Percentiles rank a stretch among this genome's conserved stretches.
These are phyloP conservation scores for Solanum sitiens DNA, from an alignment of 257 asterid genomes.

Conservation along the genomic window DNA sequence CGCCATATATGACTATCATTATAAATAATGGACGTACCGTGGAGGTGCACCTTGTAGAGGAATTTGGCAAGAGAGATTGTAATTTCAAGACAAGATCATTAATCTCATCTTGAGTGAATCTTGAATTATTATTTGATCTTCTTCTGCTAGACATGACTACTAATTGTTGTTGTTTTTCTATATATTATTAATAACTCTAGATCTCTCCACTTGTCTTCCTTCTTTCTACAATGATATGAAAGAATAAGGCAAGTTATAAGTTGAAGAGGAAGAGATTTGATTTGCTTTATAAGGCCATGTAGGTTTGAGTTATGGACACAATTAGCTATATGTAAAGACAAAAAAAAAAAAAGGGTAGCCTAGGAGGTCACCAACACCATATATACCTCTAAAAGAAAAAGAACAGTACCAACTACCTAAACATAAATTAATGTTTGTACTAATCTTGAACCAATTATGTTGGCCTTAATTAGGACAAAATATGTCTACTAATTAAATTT, in stretches of 20 bases:
- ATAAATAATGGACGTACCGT: conserved; percentile 25
- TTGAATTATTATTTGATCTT: conserved; percentile 16
- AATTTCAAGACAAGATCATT: conserved; percentile 40
- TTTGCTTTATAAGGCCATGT: background rate
- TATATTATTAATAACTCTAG: background rate
- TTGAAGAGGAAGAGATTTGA: background rate
- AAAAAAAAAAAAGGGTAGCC: background rate
- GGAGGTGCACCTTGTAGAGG: conserved; percentile 22
- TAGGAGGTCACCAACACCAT: background rate
- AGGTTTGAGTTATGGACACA: background rate
- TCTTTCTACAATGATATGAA: background rate
- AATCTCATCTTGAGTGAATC: conserved; percentile 41
- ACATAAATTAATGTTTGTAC: conserved; percentile 12
- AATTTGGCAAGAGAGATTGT: conserved; percentile 41
- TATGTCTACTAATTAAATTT: background rate
- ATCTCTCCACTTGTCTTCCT: background rate
- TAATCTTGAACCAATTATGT: conserved; percentile 17
- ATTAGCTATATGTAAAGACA: background rate
- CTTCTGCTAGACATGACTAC: conserved; percentile 41
- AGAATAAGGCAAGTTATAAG: conserved; percentile 7
- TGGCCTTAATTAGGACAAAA: conserved; percentile 4
- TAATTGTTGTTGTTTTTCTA: background rate
- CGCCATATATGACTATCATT: background rate
- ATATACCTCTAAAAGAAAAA: background rate
- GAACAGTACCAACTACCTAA: conserved; percentile 1